Evolutionary conservation across 208 protist species (phyloP).

Genomic region (Leishmania tarentolae): DNA sequence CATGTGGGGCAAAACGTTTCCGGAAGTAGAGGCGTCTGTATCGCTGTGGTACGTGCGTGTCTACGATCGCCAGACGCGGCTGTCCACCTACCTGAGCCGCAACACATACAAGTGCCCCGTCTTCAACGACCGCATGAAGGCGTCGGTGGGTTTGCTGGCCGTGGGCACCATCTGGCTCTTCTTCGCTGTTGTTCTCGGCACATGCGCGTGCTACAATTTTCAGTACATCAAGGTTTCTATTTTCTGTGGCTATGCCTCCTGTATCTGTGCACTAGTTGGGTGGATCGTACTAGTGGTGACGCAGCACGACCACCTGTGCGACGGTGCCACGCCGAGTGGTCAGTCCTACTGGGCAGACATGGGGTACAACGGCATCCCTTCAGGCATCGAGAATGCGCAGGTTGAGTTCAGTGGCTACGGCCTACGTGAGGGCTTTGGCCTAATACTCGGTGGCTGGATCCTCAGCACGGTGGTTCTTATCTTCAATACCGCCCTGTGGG

Average conservation of each 20-base stretch:
- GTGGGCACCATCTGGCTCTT: constrained; percentile 51
- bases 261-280: constrained; percentile 38
- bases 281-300: constrained; percentile 41
- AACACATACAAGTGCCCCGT: constrained; percentile 44
- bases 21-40: constrained; percentile 35
- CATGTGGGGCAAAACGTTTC: constrained; percentile 41
- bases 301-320: constrained; percentile 35
- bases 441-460: constrained; percentile 37
- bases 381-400: constrained; percentile 36
- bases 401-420: constrained; percentile 45
- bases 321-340: constrained; percentile 22
- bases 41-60: constrained; percentile 55
- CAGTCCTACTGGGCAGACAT: constrained; percentile 40
- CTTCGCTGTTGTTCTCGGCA: constrained; percentile 37
- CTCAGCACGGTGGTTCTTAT: constrained; percentile 32
- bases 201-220: constrained; percentile 35
- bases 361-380: constrained; percentile 57
- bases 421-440: constrained; percentile 36
- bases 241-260: constrained; percentile 30
- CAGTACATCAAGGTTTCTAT: constrained; percentile 14
- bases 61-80: constrained; percentile 34
- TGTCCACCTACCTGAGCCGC: constrained; percentile 47
- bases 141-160: constrained; percentile 46
- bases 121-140: constrained; percentile 54
- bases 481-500: constrained; percentile 35